These are phyloP conservation scores for Peribolospora baueri DNA, from an alignment of 768 basidiomycete species.

Conservation along the genomic window DNA sequence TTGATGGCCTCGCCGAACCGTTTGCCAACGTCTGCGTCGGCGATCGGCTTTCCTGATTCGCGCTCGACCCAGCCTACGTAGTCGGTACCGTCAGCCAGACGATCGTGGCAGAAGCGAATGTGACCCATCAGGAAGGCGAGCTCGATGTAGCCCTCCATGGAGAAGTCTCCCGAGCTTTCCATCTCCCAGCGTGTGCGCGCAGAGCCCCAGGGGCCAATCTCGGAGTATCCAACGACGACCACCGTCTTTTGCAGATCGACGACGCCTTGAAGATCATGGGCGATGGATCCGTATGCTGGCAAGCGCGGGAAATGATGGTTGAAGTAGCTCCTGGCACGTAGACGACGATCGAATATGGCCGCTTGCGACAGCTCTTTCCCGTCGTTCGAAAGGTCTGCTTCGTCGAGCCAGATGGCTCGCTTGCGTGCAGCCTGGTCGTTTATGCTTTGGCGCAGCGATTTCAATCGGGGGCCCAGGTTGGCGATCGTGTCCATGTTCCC, in stretches of 20 bases:
- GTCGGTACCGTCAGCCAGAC: conserved; percentile 68
- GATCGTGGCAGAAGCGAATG: conserved; percentile 97
- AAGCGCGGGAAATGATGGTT: conserved; percentile 81
- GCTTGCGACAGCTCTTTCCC: conserved; percentile 33
- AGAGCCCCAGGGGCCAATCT: conserved; percentile 96
- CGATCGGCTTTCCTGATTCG: conserved; percentile 76
- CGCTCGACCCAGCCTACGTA: conserved; percentile 97
- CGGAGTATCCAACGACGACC: conserved; percentile 88
- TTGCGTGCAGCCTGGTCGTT: conserved; percentile 75
- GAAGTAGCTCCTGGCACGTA: conserved; percentile 80
- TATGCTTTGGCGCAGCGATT: conserved; percentile 55
- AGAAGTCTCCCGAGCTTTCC: conserved; percentile 91
- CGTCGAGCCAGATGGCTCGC: conserved; percentile 77
- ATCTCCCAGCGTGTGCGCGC: conserved; percentile 98
- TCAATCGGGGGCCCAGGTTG: conserved; percentile 75
- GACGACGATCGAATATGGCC: conserved; percentile 32
- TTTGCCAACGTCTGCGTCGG: conserved; percentile 86
- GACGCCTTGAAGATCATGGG: conserved; percentile 46
- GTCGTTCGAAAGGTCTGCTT: conserved; percentile 80
- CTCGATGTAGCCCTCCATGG: conserved; percentile 92
- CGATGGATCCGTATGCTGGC: conserved; percentile 93
- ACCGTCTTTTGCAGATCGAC: conserved; percentile 86
- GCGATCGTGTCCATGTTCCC: conserved; percentile 95
- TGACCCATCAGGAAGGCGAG: conserved; percentile 99
- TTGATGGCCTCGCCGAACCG: conserved; percentile 88